Evolutionary conservation across 2,329 filamentous ascomycete genomes (phyloP).

Genomic region (Parastagonospora nodorum): DNA sequence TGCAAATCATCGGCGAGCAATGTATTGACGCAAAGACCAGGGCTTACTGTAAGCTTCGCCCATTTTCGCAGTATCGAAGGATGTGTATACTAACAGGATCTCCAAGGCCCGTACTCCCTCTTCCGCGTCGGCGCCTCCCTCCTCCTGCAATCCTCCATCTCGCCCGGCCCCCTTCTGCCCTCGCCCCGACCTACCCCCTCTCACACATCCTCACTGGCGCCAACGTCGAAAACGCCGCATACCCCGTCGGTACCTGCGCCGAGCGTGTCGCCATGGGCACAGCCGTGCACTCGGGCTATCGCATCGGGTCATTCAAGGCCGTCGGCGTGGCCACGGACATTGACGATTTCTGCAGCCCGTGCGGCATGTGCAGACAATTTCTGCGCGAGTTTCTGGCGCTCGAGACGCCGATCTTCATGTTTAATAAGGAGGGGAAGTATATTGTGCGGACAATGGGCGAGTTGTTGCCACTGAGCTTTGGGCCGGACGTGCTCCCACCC

Average conservation of each 20-base stretch:
- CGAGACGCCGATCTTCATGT: slow-evolving; percentile 83
- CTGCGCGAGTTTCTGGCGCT: slow-evolving; percentile 55
- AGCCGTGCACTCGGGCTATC: slow-evolving; percentile 66
- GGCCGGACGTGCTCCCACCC: slow-evolving; percentile 54
- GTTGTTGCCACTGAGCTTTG: slow-evolving; percentile 59
- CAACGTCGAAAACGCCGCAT: slow-evolving; percentile 82
- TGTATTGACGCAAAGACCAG: slow-evolving; percentile 73
- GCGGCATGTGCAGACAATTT: slow-evolving; percentile 95
- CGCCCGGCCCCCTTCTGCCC: slow-evolving; percentile 9
- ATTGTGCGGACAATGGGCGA: slow-evolving; percentile 72
- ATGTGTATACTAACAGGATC: background rate
- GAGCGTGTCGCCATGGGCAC: slow-evolving; percentile 85
- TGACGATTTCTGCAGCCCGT: slow-evolving; percentile 62
- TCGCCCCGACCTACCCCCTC: slow-evolving; percentile 44
- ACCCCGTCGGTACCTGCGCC: slow-evolving; percentile 93
- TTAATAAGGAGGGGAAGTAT: slow-evolving; percentile 78
- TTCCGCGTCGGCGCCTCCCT: slow-evolving; percentile 89
- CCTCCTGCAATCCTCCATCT: slow-evolving; percentile 51
- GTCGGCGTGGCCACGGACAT: slow-evolving; percentile 86
- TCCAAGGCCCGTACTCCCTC: slow-evolving; percentile 77
- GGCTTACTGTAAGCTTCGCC: slow-evolving; percentile 72
- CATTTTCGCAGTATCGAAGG: background rate
- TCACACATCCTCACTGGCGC: slow-evolving; percentile 69
- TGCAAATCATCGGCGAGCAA: slow-evolving; percentile 65
- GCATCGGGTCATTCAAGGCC: slow-evolving; percentile 60